These are phyloP conservation scores for Teunomyces cretensis DNA, from an alignment of 805 yeast species.

Conservation along the genomic window DNA sequence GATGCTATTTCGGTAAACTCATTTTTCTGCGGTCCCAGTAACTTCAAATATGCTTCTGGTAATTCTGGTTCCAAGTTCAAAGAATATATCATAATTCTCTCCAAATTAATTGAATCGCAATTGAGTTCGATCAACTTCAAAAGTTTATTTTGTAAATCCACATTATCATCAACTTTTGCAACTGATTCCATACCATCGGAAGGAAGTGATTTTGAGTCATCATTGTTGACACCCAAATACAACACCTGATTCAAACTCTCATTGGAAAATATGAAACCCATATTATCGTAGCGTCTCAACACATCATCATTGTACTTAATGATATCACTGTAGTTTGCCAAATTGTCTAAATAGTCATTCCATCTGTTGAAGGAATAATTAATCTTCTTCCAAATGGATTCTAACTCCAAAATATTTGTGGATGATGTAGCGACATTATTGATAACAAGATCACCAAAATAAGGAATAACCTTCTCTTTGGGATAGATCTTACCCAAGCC, in stretches of 20 bases:
- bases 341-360: slow-evolving; percentile 64
- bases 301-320: slow-evolving; percentile 42
- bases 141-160: slow-evolving; percentile 31
- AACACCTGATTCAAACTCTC: slow-evolving; percentile 44
- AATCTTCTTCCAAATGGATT: slow-evolving; percentile 64
- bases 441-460: slow-evolving; percentile 81
- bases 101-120: slow-evolving; percentile 47
- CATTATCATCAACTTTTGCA: slow-evolving; percentile 6
- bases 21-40: neutral
- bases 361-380: slow-evolving; percentile 77
- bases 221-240: slow-evolving; percentile 39
- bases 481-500: slow-evolving; percentile 78
- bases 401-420: slow-evolving; percentile 52
- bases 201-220: slow-evolving; percentile 21
- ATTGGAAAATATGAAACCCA: slow-evolving; percentile 45
- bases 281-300: slow-evolving; percentile 36
- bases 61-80: slow-evolving; percentile 61
- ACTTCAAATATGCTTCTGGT: slow-evolving; percentile 35
- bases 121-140: slow-evolving; percentile 45
- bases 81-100: slow-evolving; percentile 63
- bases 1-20: slow-evolving; percentile 6
- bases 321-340: slow-evolving; percentile 43
- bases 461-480: slow-evolving; percentile 79
- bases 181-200: slow-evolving; percentile 12
- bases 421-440: slow-evolving; percentile 27